Base-by-base conservation (phyloP, 1,284 basidiomycete genomes). In the Volvariella surrecta region DNA sequence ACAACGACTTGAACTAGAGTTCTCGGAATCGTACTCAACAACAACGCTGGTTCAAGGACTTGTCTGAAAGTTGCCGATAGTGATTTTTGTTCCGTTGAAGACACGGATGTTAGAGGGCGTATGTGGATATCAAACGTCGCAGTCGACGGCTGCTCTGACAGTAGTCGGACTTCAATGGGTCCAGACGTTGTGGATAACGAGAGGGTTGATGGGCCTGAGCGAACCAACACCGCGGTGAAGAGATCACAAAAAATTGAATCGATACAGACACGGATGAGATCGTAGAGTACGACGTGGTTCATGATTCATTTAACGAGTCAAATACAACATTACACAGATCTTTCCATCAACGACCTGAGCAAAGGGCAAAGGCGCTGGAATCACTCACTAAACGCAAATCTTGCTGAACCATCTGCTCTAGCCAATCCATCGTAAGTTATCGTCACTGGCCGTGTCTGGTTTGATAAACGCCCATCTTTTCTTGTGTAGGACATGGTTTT, bases 131-230 rank as follows among this genome's bases (percentile, higher is more conserved):
- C 86, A 49, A 89, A 72, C 0, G 81, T 78, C 0, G 84, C 76
- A 45, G 74, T 75, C n/a, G 79, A 79, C 4, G 86, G 73, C 34
- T 76, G 68, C 61, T 89, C 86, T 13, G 70, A 59, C 2, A 74
- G 71, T 8, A 77, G 64, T 15, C 82, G 69, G 40, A 81, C 79
- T 49, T 87, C 78, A 35, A 87, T 79, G n/a, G 86, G 86, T 0
- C 86, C 85, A 7, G 83, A 84, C 21, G 86, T 58, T 4, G 84
- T 86, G 4, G 80, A 74, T 19, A 88, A 59, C 1, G 76, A 72
- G 22, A 28, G 24, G 6, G 51, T 55, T 3, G 71, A 71, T 18
- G 66, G 57, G 31, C 74, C 73, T 74, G 50, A 13, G 34, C 31
- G 45, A 34, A 11, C 16, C 8, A n/a, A n/a, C n/a, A n/a, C n/a